Conservation (phyloP, 768 basidiomycete genomes). For the Phlebiopsis flavidoalba region DNA sequence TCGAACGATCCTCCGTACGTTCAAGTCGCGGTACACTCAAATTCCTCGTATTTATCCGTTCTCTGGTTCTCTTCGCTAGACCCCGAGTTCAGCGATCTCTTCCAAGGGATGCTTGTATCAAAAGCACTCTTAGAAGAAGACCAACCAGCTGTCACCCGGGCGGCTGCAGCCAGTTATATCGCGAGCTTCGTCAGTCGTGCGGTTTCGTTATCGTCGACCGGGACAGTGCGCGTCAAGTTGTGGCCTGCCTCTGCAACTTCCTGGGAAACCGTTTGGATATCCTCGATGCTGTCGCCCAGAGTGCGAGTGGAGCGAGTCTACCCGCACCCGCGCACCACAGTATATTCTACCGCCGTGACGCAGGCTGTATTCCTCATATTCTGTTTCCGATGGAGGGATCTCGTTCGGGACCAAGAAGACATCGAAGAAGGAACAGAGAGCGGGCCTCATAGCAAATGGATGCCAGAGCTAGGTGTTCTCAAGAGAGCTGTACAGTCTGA, state of each 20-base stretch:
- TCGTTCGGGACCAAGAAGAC: conserved; percentile 59
- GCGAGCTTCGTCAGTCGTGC: conserved; percentile 91
- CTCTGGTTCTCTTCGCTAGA: conserved; percentile 92
- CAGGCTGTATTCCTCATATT: conserved; percentile 96
- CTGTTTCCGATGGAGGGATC: conserved; percentile 95
- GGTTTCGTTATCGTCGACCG: conserved; percentile 76
- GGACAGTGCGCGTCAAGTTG: conserved; percentile 65
- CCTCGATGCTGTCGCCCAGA: conserved; percentile 47
- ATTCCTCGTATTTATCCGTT: conserved; percentile 95
- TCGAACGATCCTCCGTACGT: conserved; percentile 88
- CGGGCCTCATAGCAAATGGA: conserved; percentile 64
- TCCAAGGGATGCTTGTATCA: conserved; percentile 91
- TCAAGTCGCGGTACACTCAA: conserved; percentile 97
- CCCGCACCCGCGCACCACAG: conserved; percentile 41
- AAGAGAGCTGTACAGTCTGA: conserved; percentile 77
- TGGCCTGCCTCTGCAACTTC: conserved; percentile 83
- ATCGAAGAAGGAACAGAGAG: conserved; percentile 30
- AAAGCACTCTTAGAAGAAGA: conserved; percentile 65
- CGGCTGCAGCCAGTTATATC: conserved; percentile 92
- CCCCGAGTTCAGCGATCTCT: conserved; percentile 83
- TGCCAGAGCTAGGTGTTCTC: conserved; percentile 69
- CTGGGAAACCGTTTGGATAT: conserved; percentile 71
- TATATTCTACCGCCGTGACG: conserved; percentile 86
- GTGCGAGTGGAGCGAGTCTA: conserved; percentile 31
- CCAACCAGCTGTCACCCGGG: conserved; percentile 70